phyloP scores from a whole-genome alignment of 306 rosid genomes.

The Vigna unguiculata region DNA sequence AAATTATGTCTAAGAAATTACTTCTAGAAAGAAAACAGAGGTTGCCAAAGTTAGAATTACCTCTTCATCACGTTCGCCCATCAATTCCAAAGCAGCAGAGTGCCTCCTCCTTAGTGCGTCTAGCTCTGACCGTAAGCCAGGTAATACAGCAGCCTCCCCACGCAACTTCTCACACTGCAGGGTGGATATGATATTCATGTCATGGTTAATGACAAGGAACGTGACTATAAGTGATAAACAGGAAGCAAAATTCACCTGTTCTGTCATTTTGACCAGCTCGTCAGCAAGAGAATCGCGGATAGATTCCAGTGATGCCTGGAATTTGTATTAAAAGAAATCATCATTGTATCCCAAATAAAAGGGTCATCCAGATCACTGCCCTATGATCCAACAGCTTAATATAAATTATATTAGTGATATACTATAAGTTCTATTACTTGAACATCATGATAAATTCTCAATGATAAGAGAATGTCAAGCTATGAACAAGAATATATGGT shows the following conservation, averaged over 20 bases:
- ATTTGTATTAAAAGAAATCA: slow-evolving; percentile 39
- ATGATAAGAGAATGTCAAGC: slow-evolving; percentile 31
- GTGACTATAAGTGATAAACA: slow-evolving; percentile 9
- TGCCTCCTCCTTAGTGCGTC: slow-evolving; percentile 97
- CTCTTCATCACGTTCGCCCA: slow-evolving; percentile 99
- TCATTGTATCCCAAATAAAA: slow-evolving; percentile 10
- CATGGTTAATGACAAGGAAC: slow-evolving; percentile 35
- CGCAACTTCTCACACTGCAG: slow-evolving; percentile 93
- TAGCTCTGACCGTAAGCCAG: slow-evolving; percentile 92
- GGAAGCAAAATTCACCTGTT: slow-evolving; percentile 62
- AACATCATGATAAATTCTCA: slow-evolving; percentile 1
- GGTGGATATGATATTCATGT: slow-evolving; percentile 34
- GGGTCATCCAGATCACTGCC: slow-evolving; percentile 17
- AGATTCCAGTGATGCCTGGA: slow-evolving; percentile 90
- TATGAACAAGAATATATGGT: slow-evolving; percentile 24
- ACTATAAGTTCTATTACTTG: slow-evolving; percentile 8
- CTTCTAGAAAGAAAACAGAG: slow-evolving; percentile 8
- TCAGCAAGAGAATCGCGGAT: slow-evolving; percentile 98
- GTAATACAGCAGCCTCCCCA: slow-evolving; percentile 76
- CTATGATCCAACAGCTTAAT: slow-evolving; percentile 24
- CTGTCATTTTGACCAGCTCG: slow-evolving; percentile 96
- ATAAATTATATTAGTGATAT: slow-evolving; percentile 19
- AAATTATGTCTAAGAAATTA: slow-evolving; percentile 17
- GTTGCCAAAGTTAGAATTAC: slow-evolving; percentile 50
- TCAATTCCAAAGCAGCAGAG: slow-evolving; percentile 96